Evolutionary conservation across 495 filamentous ascomycete genomes (phyloP), one percentile per base, ranked within the genome.

Genomic region (Penicillium bialowiezense): DNA sequence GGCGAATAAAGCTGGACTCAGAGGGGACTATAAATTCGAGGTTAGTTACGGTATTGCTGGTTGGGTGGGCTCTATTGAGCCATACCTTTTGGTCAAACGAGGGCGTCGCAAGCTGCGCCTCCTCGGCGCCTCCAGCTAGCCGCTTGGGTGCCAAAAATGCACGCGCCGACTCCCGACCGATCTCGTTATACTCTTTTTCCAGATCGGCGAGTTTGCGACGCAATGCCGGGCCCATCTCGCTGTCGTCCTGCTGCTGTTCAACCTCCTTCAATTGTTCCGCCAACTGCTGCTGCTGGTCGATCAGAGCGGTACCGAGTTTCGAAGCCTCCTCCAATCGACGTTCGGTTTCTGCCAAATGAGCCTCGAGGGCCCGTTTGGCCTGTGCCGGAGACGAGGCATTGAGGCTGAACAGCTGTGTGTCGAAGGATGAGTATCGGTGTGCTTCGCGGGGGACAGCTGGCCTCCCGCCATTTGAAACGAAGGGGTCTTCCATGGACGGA

Each of bases 141-240:
- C 89, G 82, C 63, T 91, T 92, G 12, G 93, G 90, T 17, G 59
- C 77, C 45, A 97, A 71, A 65, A 96, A 91, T 6, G 90, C 90
- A 41, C 92, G 82, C 36, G 91, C 88, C 17, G 87, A 91, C 60
- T 97, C 91, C 43, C 86, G 80, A 24, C 91, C 91, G 37, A 97
- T 89, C 53, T 97, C 93, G 66, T 93, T 93, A 66, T 95, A 97
- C 53, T 97, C 95, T 64, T 81, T 86, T 62, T 98, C 93, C 58
- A 97, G 77, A 46, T 95, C 92, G 8, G 82, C 77, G 23, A 98
- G 74, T 64, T 87, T 91, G 66, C 86, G 84, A 12, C 87, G 84
- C 58, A 97, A 66, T 43, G 96, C 91, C 2, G 88, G 86, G 7
- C 84, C 85, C 47, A 97, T 85, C 53, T 95, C 88, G n/a, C 81